Base-by-base conservation (phyloP, 106 monocot species). In the Hemerocallis citrina region DNA sequence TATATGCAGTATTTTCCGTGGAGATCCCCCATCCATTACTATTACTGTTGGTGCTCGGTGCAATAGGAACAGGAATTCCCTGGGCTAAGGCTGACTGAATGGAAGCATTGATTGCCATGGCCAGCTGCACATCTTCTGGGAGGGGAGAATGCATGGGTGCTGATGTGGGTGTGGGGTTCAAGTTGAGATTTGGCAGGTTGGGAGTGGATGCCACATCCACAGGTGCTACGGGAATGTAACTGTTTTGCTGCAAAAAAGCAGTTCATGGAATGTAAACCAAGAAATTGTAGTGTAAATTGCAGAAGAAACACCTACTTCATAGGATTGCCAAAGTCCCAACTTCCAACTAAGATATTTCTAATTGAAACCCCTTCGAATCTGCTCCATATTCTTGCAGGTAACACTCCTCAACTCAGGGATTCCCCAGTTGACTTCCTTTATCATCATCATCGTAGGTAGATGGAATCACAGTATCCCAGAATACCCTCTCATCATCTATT, bases 81-180 rank as follows among this genome's bases (percentile, higher is more conserved):
- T 95, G 86, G 6, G 68, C 73, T 4, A 84, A 71, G 17, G 94
- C 89, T 20, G 86, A 74, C 55, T 86, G 89, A 42, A 89, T 78
- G 46, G 89, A 86, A 17, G 94, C 89, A 71, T 75, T 83, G 36
- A 89, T 89, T 11, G 85, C 89, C 74, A 89, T 86, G 3, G 75
- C 59, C 29, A 89, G 44, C 28, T 81, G 80, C 15, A 57, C 50
- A 63, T 89, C 89, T 72, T 95, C 94, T 33, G 49, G 62, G 31
- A 39, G 37, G 24, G 71, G 49, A 20, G 39, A 3, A 25, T 66
- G 60, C 49, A 57, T 0, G 34, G 32, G 34, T 63, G 62, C 23
- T 32, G 35, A 31, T 44, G 29, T 7, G n/a, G 61, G 16, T 42
- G 61, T 15, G 16, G 16, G 7, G 44, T 41, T 38, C 20, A 11